Conservation (phyloP, 371 early-diverging fungal species). For the Dinochytrium kinnereticum region DNA sequence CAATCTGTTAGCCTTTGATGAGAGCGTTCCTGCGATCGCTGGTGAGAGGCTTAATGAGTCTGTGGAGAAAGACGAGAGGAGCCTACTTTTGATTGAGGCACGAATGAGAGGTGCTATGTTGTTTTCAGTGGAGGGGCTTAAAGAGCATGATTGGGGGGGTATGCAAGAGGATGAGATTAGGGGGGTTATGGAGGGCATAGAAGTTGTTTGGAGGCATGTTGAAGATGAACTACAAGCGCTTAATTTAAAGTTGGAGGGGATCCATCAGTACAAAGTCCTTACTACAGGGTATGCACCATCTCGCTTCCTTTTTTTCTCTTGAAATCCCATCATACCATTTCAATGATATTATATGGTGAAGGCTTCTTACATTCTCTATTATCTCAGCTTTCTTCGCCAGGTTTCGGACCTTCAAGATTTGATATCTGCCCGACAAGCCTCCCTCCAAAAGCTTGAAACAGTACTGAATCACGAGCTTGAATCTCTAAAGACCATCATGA, state of each 20-base stretch:
- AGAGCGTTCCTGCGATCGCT: neutral
- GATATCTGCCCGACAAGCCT: neutral
- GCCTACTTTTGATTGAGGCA: neutral
- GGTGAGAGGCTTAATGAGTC: neutral
- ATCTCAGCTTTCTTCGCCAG: neutral
- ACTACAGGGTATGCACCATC: neutral
- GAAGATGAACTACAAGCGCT: neutral
- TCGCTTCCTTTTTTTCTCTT: too few relatives aligned
- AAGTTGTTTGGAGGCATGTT: neutral
- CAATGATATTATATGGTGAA: too few relatives aligned
- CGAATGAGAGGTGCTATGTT: neutral
- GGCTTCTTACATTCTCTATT: too few relatives aligned
- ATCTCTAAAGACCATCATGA: neutral
- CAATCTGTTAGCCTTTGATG: too few relatives aligned
- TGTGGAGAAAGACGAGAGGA: neutral
- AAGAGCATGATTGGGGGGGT: neutral
- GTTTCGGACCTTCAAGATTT: neutral
- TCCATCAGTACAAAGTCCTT: neutral
- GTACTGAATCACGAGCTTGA: neutral
- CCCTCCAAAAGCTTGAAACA: neutral
- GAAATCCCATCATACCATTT: too few relatives aligned
- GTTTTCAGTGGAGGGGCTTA: neutral
- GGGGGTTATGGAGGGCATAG: neutral
- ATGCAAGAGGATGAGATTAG: neutral
- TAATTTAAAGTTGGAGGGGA: neutral